These are phyloP conservation scores for Perkinsus chesapeaki DNA, from an alignment of 169 alveolate species.

Conservation along the genomic window DNA sequence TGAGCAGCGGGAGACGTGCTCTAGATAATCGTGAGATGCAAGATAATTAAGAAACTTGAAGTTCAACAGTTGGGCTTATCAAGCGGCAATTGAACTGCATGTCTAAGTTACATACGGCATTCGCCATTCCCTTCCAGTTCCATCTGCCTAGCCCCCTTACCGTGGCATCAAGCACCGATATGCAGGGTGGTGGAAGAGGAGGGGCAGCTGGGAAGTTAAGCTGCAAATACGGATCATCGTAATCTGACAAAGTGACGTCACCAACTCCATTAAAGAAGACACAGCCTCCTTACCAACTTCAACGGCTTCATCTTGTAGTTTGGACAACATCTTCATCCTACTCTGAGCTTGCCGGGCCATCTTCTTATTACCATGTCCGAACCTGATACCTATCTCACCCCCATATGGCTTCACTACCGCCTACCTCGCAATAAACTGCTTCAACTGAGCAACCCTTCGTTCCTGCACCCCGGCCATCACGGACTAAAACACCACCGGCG, in stretches of 20 bases:
- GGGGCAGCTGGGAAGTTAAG: conserved; percentile 9
- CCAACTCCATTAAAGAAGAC: conserved; percentile 65
- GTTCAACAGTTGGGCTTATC: too few species aligned
- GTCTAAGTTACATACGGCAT: too few species aligned
- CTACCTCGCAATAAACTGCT: conserved; percentile 77
- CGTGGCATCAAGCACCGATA: conserved; percentile 4
- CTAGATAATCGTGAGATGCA: not conserved
- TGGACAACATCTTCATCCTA: conserved; percentile 80
- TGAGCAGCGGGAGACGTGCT: not conserved
- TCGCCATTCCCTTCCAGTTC: not conserved
- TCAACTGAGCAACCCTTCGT: conserved; percentile 60
- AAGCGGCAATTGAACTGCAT: too few species aligned
- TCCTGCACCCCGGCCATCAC: conserved; percentile 62
- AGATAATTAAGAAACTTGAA: not conserved
- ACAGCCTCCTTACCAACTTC: conserved; percentile 81
- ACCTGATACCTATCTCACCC: too few species aligned
- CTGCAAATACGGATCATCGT: conserved; percentile 9
- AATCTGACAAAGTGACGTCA: not conserved
- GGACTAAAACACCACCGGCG: not conserved
- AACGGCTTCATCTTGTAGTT: conserved; percentile 82
- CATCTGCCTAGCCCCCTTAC: not conserved
- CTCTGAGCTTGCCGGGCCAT: conserved; percentile 72
- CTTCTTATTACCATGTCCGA: conserved; percentile 75
- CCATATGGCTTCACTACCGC: too few species aligned
- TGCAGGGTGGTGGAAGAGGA: conserved; percentile 8